Evolutionary conservation across 129 eudicot genomes (phyloP).

Genomic region (Saussurea involucrata): DNA sequence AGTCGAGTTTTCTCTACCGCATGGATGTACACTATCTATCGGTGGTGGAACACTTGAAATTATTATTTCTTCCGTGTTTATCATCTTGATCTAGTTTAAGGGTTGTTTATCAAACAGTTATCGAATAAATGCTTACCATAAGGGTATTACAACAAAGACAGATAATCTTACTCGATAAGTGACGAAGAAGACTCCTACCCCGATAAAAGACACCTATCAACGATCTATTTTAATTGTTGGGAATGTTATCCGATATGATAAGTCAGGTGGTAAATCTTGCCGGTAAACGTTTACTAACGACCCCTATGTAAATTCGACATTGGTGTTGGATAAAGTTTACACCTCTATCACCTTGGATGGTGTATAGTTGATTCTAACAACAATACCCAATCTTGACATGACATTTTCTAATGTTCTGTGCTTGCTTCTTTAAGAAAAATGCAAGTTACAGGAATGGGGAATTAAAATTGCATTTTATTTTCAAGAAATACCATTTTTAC

Average conservation of each 20-base stretch:
- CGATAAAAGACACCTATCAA: too few relatives aligned
- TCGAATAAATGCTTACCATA: too few relatives aligned
- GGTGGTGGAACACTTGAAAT: neutral
- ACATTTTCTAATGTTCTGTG: neutral
- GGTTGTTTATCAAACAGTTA: too few relatives aligned
- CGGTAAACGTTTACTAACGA: too few relatives aligned
- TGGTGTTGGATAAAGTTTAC: neutral
- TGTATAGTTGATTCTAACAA: neutral
- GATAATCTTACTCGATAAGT: too few relatives aligned
- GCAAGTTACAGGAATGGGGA: neutral
- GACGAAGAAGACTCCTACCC: neutral
- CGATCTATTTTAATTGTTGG: neutral
- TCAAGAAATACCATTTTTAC: neutral
- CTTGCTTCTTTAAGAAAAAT: neutral
- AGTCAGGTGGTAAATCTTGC: neutral
- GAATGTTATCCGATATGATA: neutral
- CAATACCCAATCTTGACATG: neutral
- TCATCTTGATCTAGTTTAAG: too few relatives aligned
- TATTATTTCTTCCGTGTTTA: neutral
- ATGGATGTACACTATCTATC: neutral
- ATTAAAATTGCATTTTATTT: neutral
- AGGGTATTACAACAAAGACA: too few relatives aligned
- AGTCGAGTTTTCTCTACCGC: neutral
- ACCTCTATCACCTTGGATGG: neutral
- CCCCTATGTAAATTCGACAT: neutral